Evolutionary conservation across 2,329 filamentous ascomycete species (phyloP), one percentile per base, ranked within the genome.

Genomic region (Aspergillus transmontanensis): DNA sequence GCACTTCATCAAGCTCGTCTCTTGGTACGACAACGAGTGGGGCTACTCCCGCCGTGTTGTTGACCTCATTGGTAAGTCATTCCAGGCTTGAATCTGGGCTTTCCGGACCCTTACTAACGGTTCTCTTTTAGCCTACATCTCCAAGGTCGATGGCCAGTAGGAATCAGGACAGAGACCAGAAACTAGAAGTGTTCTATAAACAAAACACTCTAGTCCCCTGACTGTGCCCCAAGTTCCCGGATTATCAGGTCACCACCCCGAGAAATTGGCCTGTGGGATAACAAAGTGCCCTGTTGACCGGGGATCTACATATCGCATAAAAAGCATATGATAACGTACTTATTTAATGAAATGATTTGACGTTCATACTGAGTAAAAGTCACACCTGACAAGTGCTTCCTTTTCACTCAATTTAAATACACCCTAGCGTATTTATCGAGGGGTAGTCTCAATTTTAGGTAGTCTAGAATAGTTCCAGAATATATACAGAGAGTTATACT

Each of bases 11-110:
- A 99, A 99, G 91, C 88, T 99, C 68, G 91, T 97, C 81, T 90
- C 90, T 76, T 98, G 94, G 95, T 97, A 97, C 85, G 93, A 97
- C 88, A 98, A 98, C 88, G 94, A 98, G 89, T 97, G 94, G 93
- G 95, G 94, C 79, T 98, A 99, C 91, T 96, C 92, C 82, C 94
- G 94, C 86, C 95, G 91, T 89, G 91, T 94, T 76, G 85, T 94
- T 73, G 91, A 95, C 84, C 90, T 95, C 75, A 79, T 82, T 68
- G 66, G 78, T 81, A 77, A 77, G 78, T 74, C 50, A 46, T 60
- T 45, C 39, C 23, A 41, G 12, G 6, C 16, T 45, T 6, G 50
- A 7, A 51, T 5, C 14, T 28, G 6, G n/a, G 7, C 36, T 51
- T 7, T 28, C 45, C 16, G 19, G 26, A 14, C 7, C 1, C 19